Evolutionary conservation across 106 monocot species (phyloP), one percentile per base, ranked within the genome.

Genomic region (Dioscorea zingiberensis): DNA sequence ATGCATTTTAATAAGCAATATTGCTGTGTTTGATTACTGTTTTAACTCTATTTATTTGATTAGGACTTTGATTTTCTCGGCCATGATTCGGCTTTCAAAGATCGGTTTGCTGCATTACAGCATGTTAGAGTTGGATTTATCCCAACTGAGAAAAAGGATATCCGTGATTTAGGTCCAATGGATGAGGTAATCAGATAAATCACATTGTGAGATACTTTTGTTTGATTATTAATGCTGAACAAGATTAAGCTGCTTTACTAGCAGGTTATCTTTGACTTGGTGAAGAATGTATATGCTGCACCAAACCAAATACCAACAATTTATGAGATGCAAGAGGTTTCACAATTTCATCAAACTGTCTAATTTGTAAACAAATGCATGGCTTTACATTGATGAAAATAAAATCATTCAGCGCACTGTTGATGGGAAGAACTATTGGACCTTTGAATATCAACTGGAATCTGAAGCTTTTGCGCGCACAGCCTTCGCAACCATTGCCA

Each of bases 361-460:
- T 38, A 38, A 38, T 38, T 38, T 38, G 38, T n/a, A n/a, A n/a
- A n/a, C n/a, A n/a, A n/a, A n/a, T n/a, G n/a, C n/a, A n/a, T n/a
- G n/a, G n/a, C n/a, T n/a, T n/a, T n/a, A 30, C 7, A 30, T 30
- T 30, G 30, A 7, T 30, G 2, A 30, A 30, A 30, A 30, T 30
- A n/a, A n/a, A n/a, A 7, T 30, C 38, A 5, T 80, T 70, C 86
- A 94, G 90, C 66, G 78, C 14, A 84, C 70, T 28, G 28, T 84
- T 22, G 85, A 90, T 76, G 94, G 87, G 29, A 94, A 87, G 71
- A 94, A 90, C 45, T 94, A 94, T 75, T 94, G 94, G 94, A 90
- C 82, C 27, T 79, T 94, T 62, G 94, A 94, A 68, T 94, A 94
- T 67, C 75, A 80, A 44, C 94, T 94, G 25, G 30, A 62, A 62